Evolutionary conservation across 441 rosid genomes (phyloP).

Genomic region (Breynia disticha): DNA sequence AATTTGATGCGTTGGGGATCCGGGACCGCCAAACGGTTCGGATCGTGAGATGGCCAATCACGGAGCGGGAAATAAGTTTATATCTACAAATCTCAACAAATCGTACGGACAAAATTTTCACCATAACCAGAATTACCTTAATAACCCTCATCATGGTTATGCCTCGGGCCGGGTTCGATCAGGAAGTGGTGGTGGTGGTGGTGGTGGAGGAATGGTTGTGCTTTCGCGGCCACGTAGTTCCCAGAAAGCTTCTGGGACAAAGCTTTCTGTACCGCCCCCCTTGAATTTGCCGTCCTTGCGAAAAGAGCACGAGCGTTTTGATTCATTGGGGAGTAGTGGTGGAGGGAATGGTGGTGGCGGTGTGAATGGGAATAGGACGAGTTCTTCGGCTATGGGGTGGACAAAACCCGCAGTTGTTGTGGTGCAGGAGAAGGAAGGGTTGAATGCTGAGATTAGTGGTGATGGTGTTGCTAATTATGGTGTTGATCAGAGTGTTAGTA

Average conservation of each 20-base stretch:
- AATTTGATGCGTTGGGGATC: too few species aligned
- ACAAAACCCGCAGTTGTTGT: slow-evolving; percentile 54
- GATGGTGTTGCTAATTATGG: slow-evolving; percentile 14
- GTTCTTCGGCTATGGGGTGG: slow-evolving; percentile 86
- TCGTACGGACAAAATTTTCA: slow-evolving; percentile 72
- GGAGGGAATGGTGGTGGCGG: slow-evolving; percentile 61
- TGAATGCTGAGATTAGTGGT: not conserved
- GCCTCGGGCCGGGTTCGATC: slow-evolving; percentile 38
- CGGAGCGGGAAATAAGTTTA: slow-evolving; percentile 67
- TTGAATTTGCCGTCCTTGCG: slow-evolving; percentile 87
- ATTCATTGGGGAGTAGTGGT: slow-evolving; percentile 51
- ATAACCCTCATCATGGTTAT: slow-evolving; percentile 29
- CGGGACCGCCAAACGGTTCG: too few species aligned
- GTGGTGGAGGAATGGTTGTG: slow-evolving; percentile 79
- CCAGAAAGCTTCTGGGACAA: slow-evolving; percentile 72
- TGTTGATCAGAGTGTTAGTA: slow-evolving; percentile 24
- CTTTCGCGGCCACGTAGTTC: slow-evolving; percentile 88
- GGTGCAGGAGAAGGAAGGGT: slow-evolving; percentile 49
- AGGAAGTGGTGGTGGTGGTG: slow-evolving; percentile 39
- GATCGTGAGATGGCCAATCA: slow-evolving; percentile 67
- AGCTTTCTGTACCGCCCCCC: slow-evolving; percentile 99
- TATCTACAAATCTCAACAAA: slow-evolving; percentile 78
- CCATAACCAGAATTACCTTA: slow-evolving; percentile 32
- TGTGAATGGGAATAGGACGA: slow-evolving; percentile 65
- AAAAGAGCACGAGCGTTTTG: slow-evolving; percentile 82